These are phyloP conservation scores for Emergomyces pasteurianus DNA, from an alignment of 2,329 filamentous ascomycete genomes.

Conservation along the genomic window DNA sequence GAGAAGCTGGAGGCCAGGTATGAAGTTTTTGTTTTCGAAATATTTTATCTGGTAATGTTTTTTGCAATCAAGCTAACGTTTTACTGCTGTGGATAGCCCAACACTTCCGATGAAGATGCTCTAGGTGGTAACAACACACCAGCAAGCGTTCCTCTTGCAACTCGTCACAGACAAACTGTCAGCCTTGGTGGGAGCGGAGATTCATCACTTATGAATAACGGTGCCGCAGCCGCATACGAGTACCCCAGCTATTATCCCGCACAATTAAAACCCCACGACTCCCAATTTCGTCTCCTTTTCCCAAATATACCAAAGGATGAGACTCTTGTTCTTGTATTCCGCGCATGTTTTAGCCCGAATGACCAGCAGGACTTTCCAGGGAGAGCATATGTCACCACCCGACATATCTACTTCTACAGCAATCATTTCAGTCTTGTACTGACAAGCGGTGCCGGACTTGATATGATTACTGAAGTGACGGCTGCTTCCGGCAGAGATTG, in stretches of 20 bases:
- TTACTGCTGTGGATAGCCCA: neutral
- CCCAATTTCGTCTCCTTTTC: slow-evolving; percentile 87
- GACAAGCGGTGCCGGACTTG: slow-evolving; percentile 63
- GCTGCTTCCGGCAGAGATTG: slow-evolving; percentile 81
- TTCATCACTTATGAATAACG: slow-evolving; percentile 21
- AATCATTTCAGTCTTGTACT: slow-evolving; percentile 85
- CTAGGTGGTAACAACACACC: slow-evolving; percentile 15
- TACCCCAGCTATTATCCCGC: slow-evolving; percentile 67
- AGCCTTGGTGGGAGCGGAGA: slow-evolving; percentile 40
- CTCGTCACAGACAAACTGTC: slow-evolving; percentile 43
- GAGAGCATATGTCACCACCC: slow-evolving; percentile 74
- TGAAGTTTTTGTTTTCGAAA: neutral
- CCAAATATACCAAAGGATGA: slow-evolving; percentile 66
- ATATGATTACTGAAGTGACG: slow-evolving; percentile 75
- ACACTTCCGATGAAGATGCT: slow-evolving; percentile 12
- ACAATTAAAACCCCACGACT: slow-evolving; percentile 73
- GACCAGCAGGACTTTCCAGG: slow-evolving; percentile 69
- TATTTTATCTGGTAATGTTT: neutral
- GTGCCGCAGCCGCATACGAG: slow-evolving; percentile 34
- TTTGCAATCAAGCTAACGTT: slow-evolving; percentile 4
- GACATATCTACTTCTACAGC: slow-evolving; percentile 91
- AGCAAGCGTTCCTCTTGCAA: slow-evolving; percentile 17
- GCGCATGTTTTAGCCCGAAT: slow-evolving; percentile 75
- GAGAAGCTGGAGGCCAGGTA: neutral
- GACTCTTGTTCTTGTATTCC: slow-evolving; percentile 80